Conservation (phyloP, 441 rosid genomes). For the Theobroma grandiflorum region DNA sequence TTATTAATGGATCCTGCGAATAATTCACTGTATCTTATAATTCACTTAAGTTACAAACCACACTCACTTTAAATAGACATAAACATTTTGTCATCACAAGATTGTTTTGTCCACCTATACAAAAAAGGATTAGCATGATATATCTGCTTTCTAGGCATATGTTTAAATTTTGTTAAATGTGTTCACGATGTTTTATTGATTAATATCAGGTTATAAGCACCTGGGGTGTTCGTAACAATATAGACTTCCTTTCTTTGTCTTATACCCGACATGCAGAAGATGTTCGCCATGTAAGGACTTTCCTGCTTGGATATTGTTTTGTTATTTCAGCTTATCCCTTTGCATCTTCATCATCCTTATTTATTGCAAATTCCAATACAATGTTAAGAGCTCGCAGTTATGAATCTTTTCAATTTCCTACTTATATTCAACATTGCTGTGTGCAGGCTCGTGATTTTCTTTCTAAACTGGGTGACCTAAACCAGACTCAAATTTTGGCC, state of each 20-base stretch:
- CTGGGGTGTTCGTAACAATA: constrained; percentile 62
- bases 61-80: background rate
- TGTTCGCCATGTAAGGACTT: constrained; percentile 54
- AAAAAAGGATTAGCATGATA: background rate
- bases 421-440: constrained; percentile 18
- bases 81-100: background rate
- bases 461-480: constrained; percentile 49
- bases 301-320: constrained; percentile 11
- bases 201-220: constrained; percentile 56
- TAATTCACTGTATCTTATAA: background rate
- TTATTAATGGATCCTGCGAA: background rate
- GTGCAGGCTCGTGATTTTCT: constrained; percentile 62
- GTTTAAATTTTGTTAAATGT: background rate
- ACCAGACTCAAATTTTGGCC: constrained; percentile 61
- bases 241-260: constrained; percentile 65
- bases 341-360: background rate
- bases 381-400: background rate
- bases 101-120: background rate
- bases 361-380: background rate
- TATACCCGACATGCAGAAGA: constrained; percentile 65
- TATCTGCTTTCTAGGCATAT: background rate
- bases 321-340: constrained; percentile 6
- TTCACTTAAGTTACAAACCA: background rate
- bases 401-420: constrained; percentile 10
- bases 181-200: constrained; percentile 3